Evolutionary conservation across 2,329 filamentous ascomycete genomes (phyloP).

Genomic region (Cytospora leucostoma): DNA sequence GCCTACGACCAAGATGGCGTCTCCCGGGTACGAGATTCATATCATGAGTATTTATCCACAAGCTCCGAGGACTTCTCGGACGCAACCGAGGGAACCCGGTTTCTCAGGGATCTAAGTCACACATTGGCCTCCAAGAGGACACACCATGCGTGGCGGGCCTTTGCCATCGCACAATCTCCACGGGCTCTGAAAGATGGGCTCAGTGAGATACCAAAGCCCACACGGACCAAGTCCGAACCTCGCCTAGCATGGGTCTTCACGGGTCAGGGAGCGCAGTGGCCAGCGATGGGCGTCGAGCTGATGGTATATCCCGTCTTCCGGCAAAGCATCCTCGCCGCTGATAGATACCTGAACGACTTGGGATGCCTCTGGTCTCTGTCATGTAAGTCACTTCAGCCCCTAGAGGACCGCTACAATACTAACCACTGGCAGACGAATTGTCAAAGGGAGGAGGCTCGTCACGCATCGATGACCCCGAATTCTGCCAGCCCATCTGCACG

Average conservation of each 20-base stretch:
- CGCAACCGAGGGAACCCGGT: not conserved
- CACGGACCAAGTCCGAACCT: conserved; percentile 17
- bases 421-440: conserved; percentile 10
- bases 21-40: conserved; percentile 7
- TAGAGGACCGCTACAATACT: not conserved
- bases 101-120: conserved; percentile 15
- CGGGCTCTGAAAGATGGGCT: not conserved
- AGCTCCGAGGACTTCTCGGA: not conserved
- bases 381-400: conserved; percentile 3
- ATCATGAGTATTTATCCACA: conserved; percentile 11
- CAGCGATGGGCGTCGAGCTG: conserved; percentile 32
- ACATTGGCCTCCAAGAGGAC: conserved; percentile 18
- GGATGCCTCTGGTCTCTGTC: conserved; percentile 23
- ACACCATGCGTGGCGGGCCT: conserved; percentile 18
- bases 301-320: conserved; percentile 23
- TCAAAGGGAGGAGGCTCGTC: conserved; percentile 15
- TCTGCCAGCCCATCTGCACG: conserved; percentile 36
- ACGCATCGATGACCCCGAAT: conserved; percentile 24
- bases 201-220: not conserved
- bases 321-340: conserved; percentile 22
- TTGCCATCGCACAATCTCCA: conserved; percentile 10
- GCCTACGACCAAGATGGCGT: conserved; percentile 20
- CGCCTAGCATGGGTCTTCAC: conserved; percentile 27
- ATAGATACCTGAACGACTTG: conserved; percentile 21
- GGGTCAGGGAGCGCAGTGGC: conserved; percentile 31